These are phyloP conservation scores for Chaetomiaceae sp. DNA, from an alignment of 2,329 filamentous ascomycete species.

Conservation along the genomic window DNA sequence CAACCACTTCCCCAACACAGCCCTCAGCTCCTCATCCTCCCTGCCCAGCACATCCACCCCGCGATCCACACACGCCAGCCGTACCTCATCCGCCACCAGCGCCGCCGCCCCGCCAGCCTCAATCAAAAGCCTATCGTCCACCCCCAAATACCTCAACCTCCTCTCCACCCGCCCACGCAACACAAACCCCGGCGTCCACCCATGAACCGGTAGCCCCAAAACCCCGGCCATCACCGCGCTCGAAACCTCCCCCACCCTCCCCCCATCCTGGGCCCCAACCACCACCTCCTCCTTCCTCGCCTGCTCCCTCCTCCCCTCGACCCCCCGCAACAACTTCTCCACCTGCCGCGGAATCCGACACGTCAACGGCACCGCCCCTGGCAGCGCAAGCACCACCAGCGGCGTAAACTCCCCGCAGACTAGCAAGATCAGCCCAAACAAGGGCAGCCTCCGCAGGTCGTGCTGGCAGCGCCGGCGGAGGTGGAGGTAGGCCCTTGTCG, in stretches of 20 bases:
- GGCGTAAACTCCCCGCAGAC: conserved; percentile 85
- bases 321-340: conserved; percentile 46
- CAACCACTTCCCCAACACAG: conserved; percentile 45
- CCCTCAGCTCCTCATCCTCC: conserved; percentile 53
- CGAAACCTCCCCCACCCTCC: neutral
- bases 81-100: conserved; percentile 61
- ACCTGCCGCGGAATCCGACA: conserved; percentile 80
- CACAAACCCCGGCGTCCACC: conserved; percentile 41
- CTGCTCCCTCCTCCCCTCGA: conserved; percentile 48
- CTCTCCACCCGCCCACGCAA: conserved; percentile 50
- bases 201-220: conserved; percentile 35
- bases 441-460: conserved; percentile 72
- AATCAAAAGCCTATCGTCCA: conserved; percentile 67
- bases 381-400: conserved; percentile 67
- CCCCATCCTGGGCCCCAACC: neutral
- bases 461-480: conserved; percentile 63
- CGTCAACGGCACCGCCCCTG: conserved; percentile 68
- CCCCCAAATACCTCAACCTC: conserved; percentile 59
- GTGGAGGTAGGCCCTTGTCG: conserved; percentile 64
- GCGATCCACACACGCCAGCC: conserved; percentile 66
- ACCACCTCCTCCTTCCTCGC: conserved; percentile 15
- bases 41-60: conserved; percentile 56
- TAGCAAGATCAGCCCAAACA: conserved; percentile 71
- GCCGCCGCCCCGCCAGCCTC: conserved; percentile 56
- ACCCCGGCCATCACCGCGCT: conserved; percentile 29